phyloP scores from a whole-genome alignment of 345 rosid species.

The Eucalyptus fibrosa region DNA sequence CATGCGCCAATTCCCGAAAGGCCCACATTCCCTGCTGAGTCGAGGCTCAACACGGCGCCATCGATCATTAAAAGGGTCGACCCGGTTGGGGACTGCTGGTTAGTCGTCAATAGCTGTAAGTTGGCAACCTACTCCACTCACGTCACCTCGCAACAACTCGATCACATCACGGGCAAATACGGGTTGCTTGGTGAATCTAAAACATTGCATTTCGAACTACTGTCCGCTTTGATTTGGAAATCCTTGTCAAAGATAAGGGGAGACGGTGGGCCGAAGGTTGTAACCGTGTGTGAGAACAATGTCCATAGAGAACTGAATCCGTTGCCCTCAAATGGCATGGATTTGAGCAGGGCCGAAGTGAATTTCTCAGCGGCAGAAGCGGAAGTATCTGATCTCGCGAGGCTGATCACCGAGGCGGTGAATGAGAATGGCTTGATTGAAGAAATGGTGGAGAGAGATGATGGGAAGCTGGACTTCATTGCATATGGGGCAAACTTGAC shows the following conservation, averaged over 20 bases:
- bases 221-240: slow-evolving; percentile 54
- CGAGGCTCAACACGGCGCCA: background rate
- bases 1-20: background rate
- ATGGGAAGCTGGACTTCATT: slow-evolving; percentile 18
- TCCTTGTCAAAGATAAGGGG: slow-evolving; percentile 21
- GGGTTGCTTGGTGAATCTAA: background rate
- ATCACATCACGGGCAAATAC: background rate
- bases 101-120: slow-evolving; percentile 1
- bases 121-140: slow-evolving; percentile 17
- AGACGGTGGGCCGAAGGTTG: slow-evolving; percentile 8
- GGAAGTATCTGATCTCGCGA: slow-evolving; percentile 23
- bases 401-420: slow-evolving; percentile 5
- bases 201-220: slow-evolving; percentile 7
- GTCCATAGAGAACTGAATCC: background rate
- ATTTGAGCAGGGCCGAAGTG: slow-evolving; percentile 18
- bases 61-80: slow-evolving; percentile 23
- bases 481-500: slow-evolving; percentile 57
- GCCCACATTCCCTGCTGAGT: background rate
- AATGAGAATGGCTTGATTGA: slow-evolving; percentile 15
- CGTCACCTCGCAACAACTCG: slow-evolving; percentile 15
- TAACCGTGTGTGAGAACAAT: slow-evolving; percentile 21
- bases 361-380: slow-evolving; percentile 10
- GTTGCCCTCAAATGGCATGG: slow-evolving; percentile 17
- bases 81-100: slow-evolving; percentile 50
- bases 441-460: slow-evolving; percentile 1